Percentiles rank a stretch among this genome's conserved stretches.
These are phyloP conservation scores for Leccinum angustisporum DNA, from an alignment of 1,284 basidiomycete species.

Conservation along the genomic window DNA sequence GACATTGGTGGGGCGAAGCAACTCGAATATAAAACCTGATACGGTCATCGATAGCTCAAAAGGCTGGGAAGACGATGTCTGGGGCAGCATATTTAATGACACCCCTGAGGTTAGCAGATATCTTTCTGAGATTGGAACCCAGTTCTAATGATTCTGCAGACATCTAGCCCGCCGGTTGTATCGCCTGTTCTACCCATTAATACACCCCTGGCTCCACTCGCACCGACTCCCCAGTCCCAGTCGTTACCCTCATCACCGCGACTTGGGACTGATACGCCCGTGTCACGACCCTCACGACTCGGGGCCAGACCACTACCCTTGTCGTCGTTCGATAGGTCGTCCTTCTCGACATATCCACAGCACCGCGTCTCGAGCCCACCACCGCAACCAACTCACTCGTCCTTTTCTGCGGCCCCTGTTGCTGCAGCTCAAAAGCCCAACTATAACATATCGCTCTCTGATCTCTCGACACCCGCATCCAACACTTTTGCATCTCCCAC, in stretches of 20 bases:
- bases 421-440: slow-evolving; percentile 44
- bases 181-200: slow-evolving; percentile 13
- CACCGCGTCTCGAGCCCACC: slow-evolving; percentile 19
- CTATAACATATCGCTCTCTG: slow-evolving; percentile 49
- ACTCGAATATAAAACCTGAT: slow-evolving; percentile 48
- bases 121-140: not conserved
- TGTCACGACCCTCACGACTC: slow-evolving; percentile 38
- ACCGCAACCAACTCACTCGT: slow-evolving; percentile 16
- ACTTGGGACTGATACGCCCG: slow-evolving; percentile 23
- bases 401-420: slow-evolving; percentile 14
- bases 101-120: slow-evolving; percentile 22
- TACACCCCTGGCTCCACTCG: slow-evolving; percentile 19
- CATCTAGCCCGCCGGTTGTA: slow-evolving; percentile 15
- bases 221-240: slow-evolving; percentile 34
- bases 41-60: slow-evolving; percentile 41
- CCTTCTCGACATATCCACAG: slow-evolving; percentile 28
- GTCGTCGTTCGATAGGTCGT: slow-evolving; percentile 37
- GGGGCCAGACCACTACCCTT: slow-evolving; percentile 40
- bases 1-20: slow-evolving; percentile 64
- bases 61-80: slow-evolving; percentile 76
- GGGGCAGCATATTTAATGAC: slow-evolving; percentile 69
- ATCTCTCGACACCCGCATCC: slow-evolving; percentile 19
- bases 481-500: slow-evolving; percentile 12
- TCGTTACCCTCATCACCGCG: slow-evolving; percentile 45
- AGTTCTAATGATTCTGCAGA: slow-evolving; percentile 18